Base-by-base conservation (phyloP, 2,329 filamentous ascomycete species). In the Ustulina deusta region DNA sequence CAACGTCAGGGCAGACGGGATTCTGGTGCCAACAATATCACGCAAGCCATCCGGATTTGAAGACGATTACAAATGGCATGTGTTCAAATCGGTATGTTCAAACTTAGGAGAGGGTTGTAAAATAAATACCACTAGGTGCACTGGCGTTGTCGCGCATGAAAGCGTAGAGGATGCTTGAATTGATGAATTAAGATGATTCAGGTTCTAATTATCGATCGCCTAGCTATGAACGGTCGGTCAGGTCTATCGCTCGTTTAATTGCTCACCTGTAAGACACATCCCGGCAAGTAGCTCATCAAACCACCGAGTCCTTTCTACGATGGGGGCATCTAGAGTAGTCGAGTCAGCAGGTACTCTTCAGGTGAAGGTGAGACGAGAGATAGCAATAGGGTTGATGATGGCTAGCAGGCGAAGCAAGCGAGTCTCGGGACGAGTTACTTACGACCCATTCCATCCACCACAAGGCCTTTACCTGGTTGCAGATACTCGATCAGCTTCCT, bases 371-470 rank as follows among this genome's bases (percentile, higher is more conserved):
- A 22, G 10, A 34, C n/a, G n/a, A 46, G 29, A 40, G 11, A 57
- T 51, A 6, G 10, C 34, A 22, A 42, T 20, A 52, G 42, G 40
- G 25, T 22, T 25, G 29, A 25, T 17, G 5, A 15, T 25, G 0
- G 2, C 13, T 22, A n/a, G 17, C 17, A 3, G 38, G 32, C n/a
- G 1, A 25, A 2, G 13, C 20, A 55, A 63, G 56, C 11, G 11
- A 42, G 2, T 15, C n/a, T 0, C 46, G 17, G 52, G 13, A 1
- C 20, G 40, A 38, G 25, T 46, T 27, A 69, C 68, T 68, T 51
- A 70, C 68, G 94, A 0, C 93, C 93, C 78, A 89, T 86, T 0
- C 87, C 91, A 69, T 93, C 88, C n/a, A 90, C 83, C 29, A 93
- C 86, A 48, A 87, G 77, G 38, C 86, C 15, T 52, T 55, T 69